Evolutionary conservation across 1,139 yeast species (phyloP).

Genomic region (Hyphopichia wangnamkhiaoensis): DNA sequence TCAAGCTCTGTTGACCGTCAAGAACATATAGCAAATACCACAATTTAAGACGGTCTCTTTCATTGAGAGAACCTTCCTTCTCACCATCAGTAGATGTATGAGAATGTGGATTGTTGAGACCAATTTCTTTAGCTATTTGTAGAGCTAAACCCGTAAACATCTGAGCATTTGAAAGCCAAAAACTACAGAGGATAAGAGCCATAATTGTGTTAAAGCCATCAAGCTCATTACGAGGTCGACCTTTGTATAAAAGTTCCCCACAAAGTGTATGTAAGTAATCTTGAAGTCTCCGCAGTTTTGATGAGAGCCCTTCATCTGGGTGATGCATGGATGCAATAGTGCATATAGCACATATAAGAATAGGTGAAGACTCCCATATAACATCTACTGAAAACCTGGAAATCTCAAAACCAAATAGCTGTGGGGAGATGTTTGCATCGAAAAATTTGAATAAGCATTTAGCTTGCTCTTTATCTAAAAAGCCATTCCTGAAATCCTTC

Average conservation of each 20-base stretch:
- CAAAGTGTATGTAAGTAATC: slow-evolving; percentile 47
- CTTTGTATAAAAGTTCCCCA: slow-evolving; percentile 44
- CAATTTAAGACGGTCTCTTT: slow-evolving; percentile 52
- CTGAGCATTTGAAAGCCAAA: slow-evolving; percentile 67
- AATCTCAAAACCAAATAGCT: slow-evolving; percentile 65
- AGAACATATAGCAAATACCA: slow-evolving; percentile 70
- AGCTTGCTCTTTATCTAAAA: slow-evolving; percentile 46
- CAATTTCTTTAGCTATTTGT: slow-evolving; percentile 60
- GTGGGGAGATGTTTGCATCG: slow-evolving; percentile 59
- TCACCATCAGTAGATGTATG: slow-evolving; percentile 8
- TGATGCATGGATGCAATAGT: slow-evolving; percentile 67
- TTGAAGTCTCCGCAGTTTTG: slow-evolving; percentile 40
- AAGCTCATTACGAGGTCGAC: slow-evolving; percentile 41
- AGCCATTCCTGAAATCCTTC: slow-evolving; percentile 39
- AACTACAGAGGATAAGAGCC: slow-evolving; percentile 65
- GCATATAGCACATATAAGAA: slow-evolving; percentile 61
- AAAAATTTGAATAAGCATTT: slow-evolving; percentile 52
- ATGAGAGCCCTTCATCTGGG: slow-evolving; percentile 33
- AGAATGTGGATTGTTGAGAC: slow-evolving; percentile 42
- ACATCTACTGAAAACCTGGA: slow-evolving; percentile 50
- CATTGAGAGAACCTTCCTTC: slow-evolving; percentile 18
- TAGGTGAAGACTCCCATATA: slow-evolving; percentile 59
- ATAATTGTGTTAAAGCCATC: slow-evolving; percentile 63
- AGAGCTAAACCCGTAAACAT: slow-evolving; percentile 69
- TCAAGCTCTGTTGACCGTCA: slow-evolving; percentile 70